These are phyloP conservation scores for Cynara cardunculus DNA, from an alignment of 129 eudicot genomes.

Conservation along the genomic window DNA sequence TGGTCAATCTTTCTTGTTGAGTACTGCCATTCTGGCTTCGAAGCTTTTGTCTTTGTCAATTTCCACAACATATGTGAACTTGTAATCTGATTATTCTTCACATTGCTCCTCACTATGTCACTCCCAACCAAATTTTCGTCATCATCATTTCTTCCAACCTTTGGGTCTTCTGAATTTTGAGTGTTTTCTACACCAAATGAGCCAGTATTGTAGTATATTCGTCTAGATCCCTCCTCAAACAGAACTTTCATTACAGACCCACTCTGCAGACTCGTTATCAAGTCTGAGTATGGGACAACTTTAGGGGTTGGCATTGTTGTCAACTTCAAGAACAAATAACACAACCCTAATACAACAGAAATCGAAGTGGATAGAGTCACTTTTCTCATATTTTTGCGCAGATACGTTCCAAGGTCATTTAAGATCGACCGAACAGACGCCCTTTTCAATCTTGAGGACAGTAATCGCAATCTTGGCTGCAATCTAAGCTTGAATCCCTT, in stretches of 20 bases:
- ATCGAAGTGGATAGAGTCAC: slow-evolving; percentile 50
- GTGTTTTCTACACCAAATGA: slow-evolving; percentile 20
- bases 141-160: background rate
- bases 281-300: slow-evolving; percentile 81
- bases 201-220: slow-evolving; percentile 64
- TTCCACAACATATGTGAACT: slow-evolving; percentile 24
- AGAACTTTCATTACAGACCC: slow-evolving; percentile 67
- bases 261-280: slow-evolving; percentile 55
- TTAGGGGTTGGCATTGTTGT: slow-evolving; percentile 71
- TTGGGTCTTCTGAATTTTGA: slow-evolving; percentile 24
- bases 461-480: slow-evolving; percentile 70
- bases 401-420: slow-evolving; percentile 44
- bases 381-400: slow-evolving; percentile 59
- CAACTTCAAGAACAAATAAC: slow-evolving; percentile 69
- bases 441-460: slow-evolving; percentile 53
- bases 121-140: slow-evolving; percentile 26
- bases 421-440: slow-evolving; percentile 41
- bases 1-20: slow-evolving; percentile 85
- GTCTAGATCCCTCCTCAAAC: slow-evolving; percentile 92
- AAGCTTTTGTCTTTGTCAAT: slow-evolving; percentile 27
- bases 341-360: slow-evolving; percentile 67
- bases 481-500: slow-evolving; percentile 63
- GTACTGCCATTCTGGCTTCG: slow-evolving; percentile 66
- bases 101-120: slow-evolving; percentile 2
- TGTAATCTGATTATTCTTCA: background rate